Conservation (phyloP, 768 basidiomycete species). For the Suillus paluster region DNA sequence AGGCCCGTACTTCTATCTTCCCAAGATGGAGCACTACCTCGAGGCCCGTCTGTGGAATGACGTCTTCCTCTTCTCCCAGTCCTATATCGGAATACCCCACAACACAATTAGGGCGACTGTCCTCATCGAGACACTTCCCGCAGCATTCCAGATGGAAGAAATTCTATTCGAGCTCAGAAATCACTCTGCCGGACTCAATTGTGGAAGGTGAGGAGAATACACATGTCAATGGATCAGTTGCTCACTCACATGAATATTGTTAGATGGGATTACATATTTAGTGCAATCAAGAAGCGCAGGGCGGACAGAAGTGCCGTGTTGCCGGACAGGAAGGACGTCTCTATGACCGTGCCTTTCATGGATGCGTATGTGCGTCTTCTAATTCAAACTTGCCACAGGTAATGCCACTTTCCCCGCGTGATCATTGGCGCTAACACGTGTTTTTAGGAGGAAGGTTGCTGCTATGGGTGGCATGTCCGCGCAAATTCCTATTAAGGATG, state of each 20-base stretch:
- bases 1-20: conserved; percentile 98
- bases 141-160: conserved; percentile 99
- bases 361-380: conserved; percentile 93
- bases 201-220: conserved; percentile 70
- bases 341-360: conserved; percentile 99
- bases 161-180: conserved; percentile 96
- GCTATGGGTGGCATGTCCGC: conserved; percentile 99
- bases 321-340: conserved; percentile 95
- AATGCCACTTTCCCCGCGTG: conserved; percentile 9
- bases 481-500: conserved; percentile 99
- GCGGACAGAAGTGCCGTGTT: conserved; percentile 87
- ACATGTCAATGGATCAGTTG: conserved; percentile 1
- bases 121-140: conserved; percentile 96
- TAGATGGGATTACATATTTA: conserved; percentile 96
- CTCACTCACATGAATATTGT: conserved; percentile 22
- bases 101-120: conserved; percentile 93
- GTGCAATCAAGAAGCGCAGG: conserved; percentile 97
- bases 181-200: conserved; percentile 95
- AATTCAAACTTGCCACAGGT: conserved; percentile 98
- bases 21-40: conserved; percentile 99
- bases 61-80: conserved; percentile 92
- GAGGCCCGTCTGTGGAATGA: conserved; percentile 99
- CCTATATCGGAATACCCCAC: conserved; percentile 83
- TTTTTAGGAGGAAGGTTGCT: conserved; percentile 87
- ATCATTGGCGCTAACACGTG: conserved; percentile 10